phyloP scores from a whole-genome alignment of 177 flowering plant species.

The Vitis hybrid region DNA sequence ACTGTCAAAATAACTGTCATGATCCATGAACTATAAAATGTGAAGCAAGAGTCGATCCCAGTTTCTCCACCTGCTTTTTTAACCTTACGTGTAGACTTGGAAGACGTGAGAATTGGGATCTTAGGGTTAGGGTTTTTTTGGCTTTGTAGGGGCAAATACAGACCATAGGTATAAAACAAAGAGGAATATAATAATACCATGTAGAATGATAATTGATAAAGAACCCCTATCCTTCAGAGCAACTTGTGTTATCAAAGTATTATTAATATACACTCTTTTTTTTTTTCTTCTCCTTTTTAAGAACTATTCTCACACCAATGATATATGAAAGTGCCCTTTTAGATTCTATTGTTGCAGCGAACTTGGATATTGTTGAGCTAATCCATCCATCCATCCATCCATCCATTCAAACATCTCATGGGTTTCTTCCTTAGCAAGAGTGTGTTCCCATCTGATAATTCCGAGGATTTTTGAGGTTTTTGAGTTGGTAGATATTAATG shows the following conservation, averaged over 20 bases:
- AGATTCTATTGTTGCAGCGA: constrained; percentile 30
- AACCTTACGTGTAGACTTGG: constrained; percentile 3
- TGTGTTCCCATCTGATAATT: too few species aligned
- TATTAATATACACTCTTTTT: not conserved
- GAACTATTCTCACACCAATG: too few species aligned
- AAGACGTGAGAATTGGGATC: constrained; percentile 9
- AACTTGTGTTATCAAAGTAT: not conserved
- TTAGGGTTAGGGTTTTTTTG: constrained; percentile 20
- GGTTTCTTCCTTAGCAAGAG: too few species aligned
- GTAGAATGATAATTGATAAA: not conserved
- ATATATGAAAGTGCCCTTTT: not conserved
- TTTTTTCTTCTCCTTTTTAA: too few species aligned
- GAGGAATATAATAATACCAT: not conserved
- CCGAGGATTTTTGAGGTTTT: too few species aligned
- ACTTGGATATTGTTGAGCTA: constrained; percentile 30
- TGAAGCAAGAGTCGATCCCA: not conserved
- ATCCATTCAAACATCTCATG: too few species aligned
- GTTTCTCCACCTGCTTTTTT: not conserved
- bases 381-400: constrained; percentile 25
- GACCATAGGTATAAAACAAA: not conserved
- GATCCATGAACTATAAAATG: too few species aligned
- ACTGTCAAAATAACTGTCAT: not conserved
- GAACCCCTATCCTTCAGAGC: too few species aligned
- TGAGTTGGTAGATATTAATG: too few species aligned
- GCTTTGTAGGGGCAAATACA: constrained; percentile 8